Percentiles rank a stretch among this genome's conserved stretches.
phyloP scores from a whole-genome alignment of 2,329 filamentous ascomycete genomes.

The Colletotrichum simmondsii region DNA sequence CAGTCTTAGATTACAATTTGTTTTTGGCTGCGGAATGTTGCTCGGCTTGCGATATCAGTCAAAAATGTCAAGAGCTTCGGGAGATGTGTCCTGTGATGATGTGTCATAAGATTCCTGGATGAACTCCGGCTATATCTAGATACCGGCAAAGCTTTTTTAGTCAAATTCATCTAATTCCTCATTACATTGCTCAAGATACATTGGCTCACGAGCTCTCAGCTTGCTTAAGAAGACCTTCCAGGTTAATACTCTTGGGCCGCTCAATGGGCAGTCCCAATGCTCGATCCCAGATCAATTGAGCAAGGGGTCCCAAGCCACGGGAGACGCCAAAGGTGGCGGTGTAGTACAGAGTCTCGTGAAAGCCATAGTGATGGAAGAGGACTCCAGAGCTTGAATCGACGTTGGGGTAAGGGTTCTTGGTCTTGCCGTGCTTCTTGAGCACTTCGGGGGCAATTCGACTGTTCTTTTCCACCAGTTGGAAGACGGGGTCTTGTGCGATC shows the following conservation, averaged over 20 bases:
- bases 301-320: conserved; percentile 83
- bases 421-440: conserved; percentile 95
- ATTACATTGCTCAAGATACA: neutral
- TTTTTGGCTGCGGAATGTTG: no score
- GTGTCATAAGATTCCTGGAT: neutral
- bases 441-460: conserved; percentile 91
- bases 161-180: neutral
- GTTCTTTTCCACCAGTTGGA: conserved; percentile 94
- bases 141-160: neutral
- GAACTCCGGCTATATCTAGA: conserved; percentile 29
- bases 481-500: conserved; percentile 88
- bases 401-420: conserved; percentile 97
- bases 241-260: conserved; percentile 96
- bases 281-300: conserved; percentile 96
- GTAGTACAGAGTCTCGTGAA: conserved; percentile 97
- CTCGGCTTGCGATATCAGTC: no score
- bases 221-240: conserved; percentile 83
- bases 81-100: neutral
- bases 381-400: conserved; percentile 95
- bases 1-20: no score
- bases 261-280: conserved; percentile 95
- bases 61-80: neutral
- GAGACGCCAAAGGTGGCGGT: conserved; percentile 78
- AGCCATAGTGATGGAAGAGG: conserved; percentile 97
- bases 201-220: conserved; percentile 57